These are phyloP conservation scores for Chernovozyma sophiae-reginae DNA, from an alignment of 1,139 yeast species.

Conservation along the genomic window DNA sequence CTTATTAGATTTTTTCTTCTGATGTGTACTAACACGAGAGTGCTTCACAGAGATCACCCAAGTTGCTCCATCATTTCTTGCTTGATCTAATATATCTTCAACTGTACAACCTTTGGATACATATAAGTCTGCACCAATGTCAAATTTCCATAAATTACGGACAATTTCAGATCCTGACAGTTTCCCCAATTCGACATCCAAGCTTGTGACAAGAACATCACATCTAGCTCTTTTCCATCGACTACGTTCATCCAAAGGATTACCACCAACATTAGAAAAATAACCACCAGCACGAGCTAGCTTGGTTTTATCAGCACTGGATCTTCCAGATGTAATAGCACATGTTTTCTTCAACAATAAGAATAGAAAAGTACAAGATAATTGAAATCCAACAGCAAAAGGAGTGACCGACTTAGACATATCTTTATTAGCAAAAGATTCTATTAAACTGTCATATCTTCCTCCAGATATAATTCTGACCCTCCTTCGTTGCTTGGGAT, in stretches of 20 bases:
- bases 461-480: constrained; percentile 85
- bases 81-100: constrained; percentile 67
- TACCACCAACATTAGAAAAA: no score
- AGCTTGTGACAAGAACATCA: constrained; percentile 73
- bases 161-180: constrained; percentile 62
- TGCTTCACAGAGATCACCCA: constrained; percentile 78
- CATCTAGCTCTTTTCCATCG: constrained; percentile 51
- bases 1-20: constrained; percentile 35
- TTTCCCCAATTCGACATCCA: constrained; percentile 48
- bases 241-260: neutral
- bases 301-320: neutral
- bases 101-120: constrained; percentile 36
- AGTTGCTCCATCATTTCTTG: constrained; percentile 64
- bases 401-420: constrained; percentile 26
- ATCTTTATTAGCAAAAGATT: constrained; percentile 49
- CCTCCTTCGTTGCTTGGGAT: constrained; percentile 33
- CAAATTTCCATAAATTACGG: constrained; percentile 62
- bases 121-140: constrained; percentile 69
- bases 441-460: constrained; percentile 71
- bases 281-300: neutral
- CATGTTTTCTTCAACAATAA: constrained; percentile 32
- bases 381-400: constrained; percentile 80
- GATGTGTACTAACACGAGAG: constrained; percentile 20
- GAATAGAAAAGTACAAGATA: constrained; percentile 43
- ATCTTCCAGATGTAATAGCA: neutral